Percentiles rank a stretch among this genome's conserved stretches.
phyloP scores from a whole-genome alignment of 768 basidiomycete genomes.

The Suillus luteus region DNA sequence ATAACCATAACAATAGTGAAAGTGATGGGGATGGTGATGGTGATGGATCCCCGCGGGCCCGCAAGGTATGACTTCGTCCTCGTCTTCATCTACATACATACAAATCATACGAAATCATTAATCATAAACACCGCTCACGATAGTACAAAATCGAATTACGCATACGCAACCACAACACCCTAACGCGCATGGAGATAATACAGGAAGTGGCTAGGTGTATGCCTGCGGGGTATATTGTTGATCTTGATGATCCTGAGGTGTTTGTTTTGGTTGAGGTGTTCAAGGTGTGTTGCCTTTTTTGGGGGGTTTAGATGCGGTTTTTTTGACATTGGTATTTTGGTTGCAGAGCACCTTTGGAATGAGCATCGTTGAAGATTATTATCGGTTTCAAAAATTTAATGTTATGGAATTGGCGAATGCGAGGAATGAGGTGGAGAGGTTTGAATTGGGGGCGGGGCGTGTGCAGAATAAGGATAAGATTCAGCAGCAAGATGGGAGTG shows the following conservation, averaged over 20 bases:
- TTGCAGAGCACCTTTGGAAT: conserved; percentile 80
- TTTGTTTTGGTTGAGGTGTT: conserved; percentile 83
- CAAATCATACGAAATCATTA: too few relatives aligned
- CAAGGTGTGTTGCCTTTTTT: conserved; percentile 55
- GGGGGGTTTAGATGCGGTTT: background rate
- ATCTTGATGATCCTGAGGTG: conserved; percentile 66
- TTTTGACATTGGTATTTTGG: background rate
- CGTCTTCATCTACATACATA: too few relatives aligned
- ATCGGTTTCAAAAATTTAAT: conserved; percentile 74
- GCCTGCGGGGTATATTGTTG: conserved; percentile 66
- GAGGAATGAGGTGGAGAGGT: conserved; percentile 41
- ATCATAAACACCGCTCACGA: too few relatives aligned
- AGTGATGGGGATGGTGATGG: too few relatives aligned
- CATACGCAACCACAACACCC: conserved; percentile 73
- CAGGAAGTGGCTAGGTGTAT: conserved; percentile 71
- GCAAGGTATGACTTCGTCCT: conserved; percentile 38
- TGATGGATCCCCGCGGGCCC: conserved; percentile 34
- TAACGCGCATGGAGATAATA: conserved; percentile 60
- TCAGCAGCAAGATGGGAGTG: background rate
- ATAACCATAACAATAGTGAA: too few relatives aligned
- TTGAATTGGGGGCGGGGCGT: conserved; percentile 37
- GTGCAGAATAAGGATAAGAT: conserved; percentile 27
- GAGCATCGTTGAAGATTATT: conserved; percentile 73
- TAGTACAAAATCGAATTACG: conserved; percentile 81
- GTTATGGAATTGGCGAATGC: conserved; percentile 69